These are phyloP conservation scores for Lepidium sativum DNA, from an alignment of 345 rosid species.

Conservation along the genomic window DNA sequence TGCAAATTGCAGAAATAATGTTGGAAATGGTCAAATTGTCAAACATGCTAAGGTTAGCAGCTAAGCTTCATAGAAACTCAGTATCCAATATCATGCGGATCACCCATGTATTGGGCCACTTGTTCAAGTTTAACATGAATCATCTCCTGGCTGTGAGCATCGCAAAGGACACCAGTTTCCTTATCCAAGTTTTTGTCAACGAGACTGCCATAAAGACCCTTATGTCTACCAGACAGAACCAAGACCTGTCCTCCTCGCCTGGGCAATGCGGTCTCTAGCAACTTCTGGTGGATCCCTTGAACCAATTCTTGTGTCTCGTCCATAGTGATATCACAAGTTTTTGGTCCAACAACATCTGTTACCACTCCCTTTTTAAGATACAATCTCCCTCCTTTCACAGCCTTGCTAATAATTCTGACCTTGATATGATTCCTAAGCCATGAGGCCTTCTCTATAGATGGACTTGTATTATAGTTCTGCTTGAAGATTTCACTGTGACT, in stretches of 20 bases:
- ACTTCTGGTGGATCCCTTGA: constrained; percentile 62
- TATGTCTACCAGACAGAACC: constrained; percentile 54
- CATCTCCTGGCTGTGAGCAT: constrained; percentile 53
- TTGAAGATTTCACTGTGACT: background rate
- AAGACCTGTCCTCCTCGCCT: constrained; percentile 56
- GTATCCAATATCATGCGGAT: constrained; percentile 46
- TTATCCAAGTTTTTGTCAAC: constrained; percentile 58
- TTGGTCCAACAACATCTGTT: constrained; percentile 65
- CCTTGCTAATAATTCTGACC: constrained; percentile 63
- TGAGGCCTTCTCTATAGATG: constrained; percentile 3
- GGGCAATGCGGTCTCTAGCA: constrained; percentile 84
- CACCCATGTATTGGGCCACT: constrained; percentile 77
- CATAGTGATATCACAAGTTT: constrained; percentile 57
- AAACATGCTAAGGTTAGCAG: background rate
- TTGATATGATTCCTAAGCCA: constrained; percentile 78
- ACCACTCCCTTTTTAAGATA: constrained; percentile 77
- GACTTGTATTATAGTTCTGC: background rate
- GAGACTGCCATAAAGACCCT: constrained; percentile 59
- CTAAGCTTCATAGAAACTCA: constrained; percentile 1
- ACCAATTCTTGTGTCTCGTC: constrained; percentile 67
- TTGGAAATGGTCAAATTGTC: constrained; percentile 12
- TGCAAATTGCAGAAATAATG: background rate
- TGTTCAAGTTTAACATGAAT: constrained; percentile 66
- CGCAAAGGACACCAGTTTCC: constrained; percentile 59
- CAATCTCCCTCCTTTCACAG: constrained; percentile 58